These are phyloP conservation scores for Obelidium mucronatum DNA, from an alignment of 192 early-diverging fungal species.

Conservation along the genomic window DNA sequence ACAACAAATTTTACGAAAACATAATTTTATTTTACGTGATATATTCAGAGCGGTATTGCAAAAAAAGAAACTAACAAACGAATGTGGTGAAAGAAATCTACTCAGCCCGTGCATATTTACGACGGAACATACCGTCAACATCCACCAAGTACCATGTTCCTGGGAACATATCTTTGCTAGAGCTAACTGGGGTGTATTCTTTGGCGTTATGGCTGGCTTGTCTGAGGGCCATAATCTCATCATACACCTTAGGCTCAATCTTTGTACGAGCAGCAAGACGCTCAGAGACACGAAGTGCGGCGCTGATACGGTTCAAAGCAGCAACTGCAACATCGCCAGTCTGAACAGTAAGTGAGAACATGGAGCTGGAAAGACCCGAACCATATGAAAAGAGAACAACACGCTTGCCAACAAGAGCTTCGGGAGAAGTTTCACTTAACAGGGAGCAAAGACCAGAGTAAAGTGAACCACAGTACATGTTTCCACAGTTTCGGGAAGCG, in stretches of 20 bases:
- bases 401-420: constrained; percentile 82
- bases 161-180: constrained; percentile 64
- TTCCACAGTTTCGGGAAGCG: constrained; percentile 90
- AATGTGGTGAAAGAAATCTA: no score
- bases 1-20: no score
- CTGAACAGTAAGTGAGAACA: constrained; percentile 89
- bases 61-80: no score
- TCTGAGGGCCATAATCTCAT: constrained; percentile 81
- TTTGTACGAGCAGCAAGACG: constrained; percentile 79
- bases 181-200: constrained; percentile 80
- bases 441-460: constrained; percentile 81
- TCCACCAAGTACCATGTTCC: constrained; percentile 91
- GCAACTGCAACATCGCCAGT: constrained; percentile 69
- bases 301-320: constrained; percentile 15
- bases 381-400: constrained; percentile 95
- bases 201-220: constrained; percentile 85
- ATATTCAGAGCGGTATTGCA: no score
- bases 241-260: constrained; percentile 79
- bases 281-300: constrained; percentile 68
- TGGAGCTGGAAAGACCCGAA: constrained; percentile 92
- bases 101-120: constrained; percentile 72
- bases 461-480: constrained; percentile 87
- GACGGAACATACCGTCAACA: constrained; percentile 92
- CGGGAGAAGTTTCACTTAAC: constrained; percentile 73
- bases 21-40: not conserved